A percentile compares a stretch with the other conserved stretches of the same genome.
These are phyloP conservation scores for Ustanciosporium gigantosporum DNA, from an alignment of 1,284 basidiomycete species.

Conservation along the genomic window DNA sequence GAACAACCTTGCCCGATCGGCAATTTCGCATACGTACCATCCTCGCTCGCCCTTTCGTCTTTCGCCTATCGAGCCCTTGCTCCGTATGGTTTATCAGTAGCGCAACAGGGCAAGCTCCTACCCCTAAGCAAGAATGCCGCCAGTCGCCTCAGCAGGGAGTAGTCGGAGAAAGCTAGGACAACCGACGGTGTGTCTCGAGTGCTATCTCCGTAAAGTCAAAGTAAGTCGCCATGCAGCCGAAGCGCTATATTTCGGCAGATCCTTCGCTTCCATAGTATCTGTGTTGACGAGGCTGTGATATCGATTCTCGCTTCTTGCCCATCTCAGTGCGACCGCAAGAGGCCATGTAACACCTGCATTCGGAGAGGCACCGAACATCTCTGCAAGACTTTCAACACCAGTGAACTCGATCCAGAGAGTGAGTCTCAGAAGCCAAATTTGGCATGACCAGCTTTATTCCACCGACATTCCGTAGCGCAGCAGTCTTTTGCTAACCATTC, in stretches of 20 bases:
- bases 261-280: too few relatives aligned
- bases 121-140: too few relatives aligned
- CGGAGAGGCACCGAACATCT: slow-evolving; percentile 34
- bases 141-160: slow-evolving; percentile 26
- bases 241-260: too few relatives aligned
- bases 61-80: too few relatives aligned
- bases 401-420: slow-evolving; percentile 35
- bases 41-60: too few relatives aligned
- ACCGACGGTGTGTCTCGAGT: slow-evolving; percentile 41
- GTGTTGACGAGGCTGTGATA: too few relatives aligned
- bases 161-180: slow-evolving; percentile 39
- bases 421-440: slow-evolving; percentile 3
- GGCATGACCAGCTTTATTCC: neutral
- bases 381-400: slow-evolving; percentile 43
- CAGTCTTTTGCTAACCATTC: neutral
- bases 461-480: neutral
- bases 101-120: too few relatives aligned
- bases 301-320: neutral
- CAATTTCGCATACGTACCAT: too few relatives aligned
- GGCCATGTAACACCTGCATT: slow-evolving; percentile 30
- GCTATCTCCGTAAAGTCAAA: slow-evolving; percentile 43
- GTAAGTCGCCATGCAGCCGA: slow-evolving; percentile 16
- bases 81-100: too few relatives aligned
- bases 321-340: slow-evolving; percentile 33
- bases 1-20: too few relatives aligned